A percentile compares a stretch with the other conserved stretches of the same genome.
Evolutionary conservation across 306 rosid genomes (phyloP).

Genomic region (barrel medic (Medicago truncatula)): MtrunA17r5.0-ANR NC_053045.1:60760501-60761000

Average conservation of each 20-base stretch:
- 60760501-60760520: constrained; percentile 24
- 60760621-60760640: constrained; percentile 24
- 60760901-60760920: background rate
- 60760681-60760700: background rate
- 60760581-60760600: too few relatives aligned
- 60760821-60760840: constrained; percentile 14
- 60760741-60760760: background rate
- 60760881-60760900: background rate
- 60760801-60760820: constrained; percentile 21
- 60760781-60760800: background rate
- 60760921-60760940: background rate
- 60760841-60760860: background rate
- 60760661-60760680: background rate
- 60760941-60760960: background rate
- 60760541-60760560: background rate
- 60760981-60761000: too few relatives aligned
- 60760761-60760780: background rate
- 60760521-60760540: constrained; percentile 20
- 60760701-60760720: background rate
- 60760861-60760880: background rate
- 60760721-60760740: constrained; percentile 34
- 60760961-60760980: too few relatives aligned
- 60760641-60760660: background rate
- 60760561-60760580: background rate
- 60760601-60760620: background rate